A percentile compares a stretch with the other conserved stretches of the same genome.
Conservation (phyloP, 768 basidiomycete genomes). For the Macrolepiota dolichaula region DNA sequence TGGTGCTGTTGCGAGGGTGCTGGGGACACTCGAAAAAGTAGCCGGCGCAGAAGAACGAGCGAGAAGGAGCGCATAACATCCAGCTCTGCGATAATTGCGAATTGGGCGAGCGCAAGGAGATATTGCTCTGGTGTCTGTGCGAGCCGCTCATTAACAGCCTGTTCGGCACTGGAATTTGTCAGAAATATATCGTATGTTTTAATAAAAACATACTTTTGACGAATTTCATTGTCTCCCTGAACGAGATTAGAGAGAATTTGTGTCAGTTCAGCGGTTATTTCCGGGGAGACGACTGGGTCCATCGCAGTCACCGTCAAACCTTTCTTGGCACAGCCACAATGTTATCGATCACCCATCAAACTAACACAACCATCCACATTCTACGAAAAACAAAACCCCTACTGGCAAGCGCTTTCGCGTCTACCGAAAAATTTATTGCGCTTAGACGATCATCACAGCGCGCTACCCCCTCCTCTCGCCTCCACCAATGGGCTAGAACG, state of each 20-base stretch:
- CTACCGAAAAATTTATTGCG: no score
- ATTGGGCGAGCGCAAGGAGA: slow-evolving; percentile 74
- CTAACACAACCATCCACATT: no score
- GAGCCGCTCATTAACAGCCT: slow-evolving; percentile 77
- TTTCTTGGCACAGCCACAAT: slow-evolving; percentile 2
- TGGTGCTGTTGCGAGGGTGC: slow-evolving; percentile 13
- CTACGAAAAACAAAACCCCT: no score
- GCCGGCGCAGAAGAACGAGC: slow-evolving; percentile 72
- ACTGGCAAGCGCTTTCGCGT: no score
- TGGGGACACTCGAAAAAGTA: slow-evolving; percentile 65
- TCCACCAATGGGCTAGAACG: no score
- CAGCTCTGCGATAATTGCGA: slow-evolving; percentile 72
- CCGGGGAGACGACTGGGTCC: slow-evolving; percentile 55
- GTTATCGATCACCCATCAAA: neutral
- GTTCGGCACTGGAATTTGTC: slow-evolving; percentile 55
- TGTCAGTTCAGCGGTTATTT: slow-evolving; percentile 73
- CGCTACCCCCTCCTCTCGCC: no score
- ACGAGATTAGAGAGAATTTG: slow-evolving; percentile 86
- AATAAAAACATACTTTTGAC: slow-evolving; percentile 50
- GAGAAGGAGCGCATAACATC: slow-evolving; percentile 89
- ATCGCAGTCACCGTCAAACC: slow-evolving; percentile 20
- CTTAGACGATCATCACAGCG: no score
- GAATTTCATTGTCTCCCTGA: slow-evolving; percentile 79
- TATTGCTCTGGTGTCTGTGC: slow-evolving; percentile 78
- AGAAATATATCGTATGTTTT: neutral